Evolutionary conservation across 495 filamentous ascomycete genomes (phyloP).

Genomic region (Xylaria flabelliformis): DNA sequence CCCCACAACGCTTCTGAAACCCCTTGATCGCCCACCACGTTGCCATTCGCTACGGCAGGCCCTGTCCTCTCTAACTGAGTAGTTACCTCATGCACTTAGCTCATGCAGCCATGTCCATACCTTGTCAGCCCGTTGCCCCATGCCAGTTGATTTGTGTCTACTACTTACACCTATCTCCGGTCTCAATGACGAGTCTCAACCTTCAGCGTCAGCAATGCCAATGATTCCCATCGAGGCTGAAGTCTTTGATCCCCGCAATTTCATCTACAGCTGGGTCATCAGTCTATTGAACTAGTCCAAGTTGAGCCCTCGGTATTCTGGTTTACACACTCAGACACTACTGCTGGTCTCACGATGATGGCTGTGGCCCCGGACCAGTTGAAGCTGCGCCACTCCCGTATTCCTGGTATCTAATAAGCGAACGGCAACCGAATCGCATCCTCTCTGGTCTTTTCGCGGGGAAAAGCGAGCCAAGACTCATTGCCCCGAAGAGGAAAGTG

Average conservation of each 20-base stretch:
- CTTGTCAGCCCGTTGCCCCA: slow-evolving; percentile 18
- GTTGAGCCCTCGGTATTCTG: background rate
- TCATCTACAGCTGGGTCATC: background rate
- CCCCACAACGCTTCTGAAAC: background rate
- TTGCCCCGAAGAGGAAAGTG: slow-evolving; percentile 18
- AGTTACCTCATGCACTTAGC: background rate
- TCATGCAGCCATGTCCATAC: slow-evolving; percentile 1
- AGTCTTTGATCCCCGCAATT: slow-evolving; percentile 19
- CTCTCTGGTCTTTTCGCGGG: slow-evolving; percentile 4
- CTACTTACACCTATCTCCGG: background rate
- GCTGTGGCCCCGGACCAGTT: background rate
- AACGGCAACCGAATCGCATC: background rate
- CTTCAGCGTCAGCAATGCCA: slow-evolving; percentile 10
- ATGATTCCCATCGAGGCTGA: slow-evolving; percentile 19
- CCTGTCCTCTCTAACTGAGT: background rate
- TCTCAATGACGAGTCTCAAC: background rate
- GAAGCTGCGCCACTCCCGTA: slow-evolving; percentile 22
- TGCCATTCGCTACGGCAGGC: slow-evolving; percentile 3
- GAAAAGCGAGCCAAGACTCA: background rate
- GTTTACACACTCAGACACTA: too few species aligned
- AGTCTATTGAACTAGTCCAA: too few species aligned
- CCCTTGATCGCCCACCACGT: slow-evolving; percentile 18
- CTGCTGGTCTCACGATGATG: slow-evolving; percentile 10
- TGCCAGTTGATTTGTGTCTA: background rate
- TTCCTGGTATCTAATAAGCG: background rate